phyloP scores from a whole-genome alignment of 768 basidiomycete species.

The Mycena chlorophos region DNA sequence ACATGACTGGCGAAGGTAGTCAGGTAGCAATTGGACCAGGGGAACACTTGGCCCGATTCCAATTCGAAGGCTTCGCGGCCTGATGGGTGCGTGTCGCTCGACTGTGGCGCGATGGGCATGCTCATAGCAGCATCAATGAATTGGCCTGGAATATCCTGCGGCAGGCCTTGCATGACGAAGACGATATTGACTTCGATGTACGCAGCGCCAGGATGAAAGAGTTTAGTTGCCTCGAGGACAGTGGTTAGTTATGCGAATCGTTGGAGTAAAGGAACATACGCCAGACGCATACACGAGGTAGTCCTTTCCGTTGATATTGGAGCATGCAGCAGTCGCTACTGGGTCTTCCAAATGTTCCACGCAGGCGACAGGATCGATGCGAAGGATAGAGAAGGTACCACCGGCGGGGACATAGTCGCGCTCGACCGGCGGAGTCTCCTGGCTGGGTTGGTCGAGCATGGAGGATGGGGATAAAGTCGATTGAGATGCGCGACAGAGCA shows the following conservation, averaged over 20 bases:
- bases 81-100: not conserved
- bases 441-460: too few species aligned
- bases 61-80: too few species aligned
- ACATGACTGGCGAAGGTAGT: not conserved
- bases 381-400: not conserved
- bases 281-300: not conserved
- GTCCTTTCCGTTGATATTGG: not conserved
- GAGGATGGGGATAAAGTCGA: too few species aligned
- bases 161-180: not conserved
- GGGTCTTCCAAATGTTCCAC: not conserved
- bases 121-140: not conserved
- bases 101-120: not conserved
- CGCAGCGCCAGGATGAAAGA: not conserved
- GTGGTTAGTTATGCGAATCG: not conserved
- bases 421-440: too few species aligned
- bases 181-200: not conserved
- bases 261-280: not conserved
- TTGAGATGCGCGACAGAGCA: too few species aligned
- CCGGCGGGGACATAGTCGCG: not conserved
- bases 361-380: not conserved
- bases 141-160: not conserved
- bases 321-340: not conserved
- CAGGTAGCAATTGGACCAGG: not conserved
- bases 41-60: too few species aligned
- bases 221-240: not conserved